Percentiles rank a stretch among this genome's conserved stretches.
These are phyloP conservation scores for Corynespora cassiicola DNA, from an alignment of 2,329 filamentous ascomycete genomes.

Conservation along the genomic window DNA sequence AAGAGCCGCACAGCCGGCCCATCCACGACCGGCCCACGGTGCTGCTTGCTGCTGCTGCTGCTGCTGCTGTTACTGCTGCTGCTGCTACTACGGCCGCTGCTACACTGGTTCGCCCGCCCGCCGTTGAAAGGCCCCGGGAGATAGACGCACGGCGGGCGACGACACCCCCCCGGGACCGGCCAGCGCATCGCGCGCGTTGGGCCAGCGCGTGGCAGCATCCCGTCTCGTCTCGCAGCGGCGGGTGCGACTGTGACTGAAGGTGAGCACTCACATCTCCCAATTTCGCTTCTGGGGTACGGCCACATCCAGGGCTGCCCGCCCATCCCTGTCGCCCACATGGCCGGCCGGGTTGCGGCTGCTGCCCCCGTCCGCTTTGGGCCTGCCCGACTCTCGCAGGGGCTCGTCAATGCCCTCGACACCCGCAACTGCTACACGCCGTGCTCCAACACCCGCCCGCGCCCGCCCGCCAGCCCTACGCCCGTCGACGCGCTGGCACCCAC, in stretches of 20 bases:
- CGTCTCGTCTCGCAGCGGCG: too few relatives aligned
- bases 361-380: too few relatives aligned
- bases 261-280: constrained; percentile 38
- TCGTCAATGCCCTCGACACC: constrained; percentile 32
- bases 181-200: neutral
- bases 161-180: too few relatives aligned
- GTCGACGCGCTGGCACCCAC: constrained; percentile 8
- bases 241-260: constrained; percentile 33
- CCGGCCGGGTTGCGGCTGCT: constrained; percentile 26
- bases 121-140: too few relatives aligned
- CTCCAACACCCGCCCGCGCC: constrained; percentile 24
- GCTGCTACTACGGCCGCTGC: too few relatives aligned
- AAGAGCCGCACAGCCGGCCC: constrained; percentile 14
- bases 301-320: constrained; percentile 9
- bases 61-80: too few relatives aligned
- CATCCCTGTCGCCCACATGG: constrained; percentile 45
- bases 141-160: too few relatives aligned
- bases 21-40: too few relatives aligned
- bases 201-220: neutral
- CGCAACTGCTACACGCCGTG: constrained; percentile 39
- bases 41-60: too few relatives aligned
- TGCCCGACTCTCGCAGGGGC: too few relatives aligned
- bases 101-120: too few relatives aligned
- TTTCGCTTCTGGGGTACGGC: constrained; percentile 36
- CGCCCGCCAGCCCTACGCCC: constrained; percentile 7